phyloP scores from a whole-genome alignment of 192 early-diverging fungal genomes.

The Powellomyces hirtus region DNA sequence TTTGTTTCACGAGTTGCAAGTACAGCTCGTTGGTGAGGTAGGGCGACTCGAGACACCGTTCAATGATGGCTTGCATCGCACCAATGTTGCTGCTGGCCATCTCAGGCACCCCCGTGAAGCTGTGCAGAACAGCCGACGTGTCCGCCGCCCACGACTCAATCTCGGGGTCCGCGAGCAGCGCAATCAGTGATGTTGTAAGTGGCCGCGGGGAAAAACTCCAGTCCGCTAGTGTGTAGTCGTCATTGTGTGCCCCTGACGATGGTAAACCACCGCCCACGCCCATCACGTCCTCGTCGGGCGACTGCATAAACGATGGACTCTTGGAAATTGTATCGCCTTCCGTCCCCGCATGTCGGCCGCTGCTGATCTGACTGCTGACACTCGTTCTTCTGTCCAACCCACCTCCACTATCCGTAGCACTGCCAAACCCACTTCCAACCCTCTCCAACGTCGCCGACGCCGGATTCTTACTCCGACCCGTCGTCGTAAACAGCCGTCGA shows the following conservation, averaged over 20 bases:
- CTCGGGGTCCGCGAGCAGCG: slow-evolving; percentile 18
- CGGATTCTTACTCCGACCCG: neutral
- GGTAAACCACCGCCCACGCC: no score
- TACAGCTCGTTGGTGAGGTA: slow-evolving; percentile 43
- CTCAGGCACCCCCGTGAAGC: slow-evolving; percentile 7
- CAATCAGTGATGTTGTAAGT: slow-evolving; percentile 32
- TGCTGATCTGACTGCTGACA: no score
- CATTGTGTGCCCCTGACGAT: neutral
- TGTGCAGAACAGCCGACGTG: slow-evolving; percentile 6
- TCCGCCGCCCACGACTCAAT: slow-evolving; percentile 37
- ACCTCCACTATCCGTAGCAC: no score
- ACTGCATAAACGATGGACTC: no score
- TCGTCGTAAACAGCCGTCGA: slow-evolving; percentile 17
- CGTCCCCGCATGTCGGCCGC: no score
- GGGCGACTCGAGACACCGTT: slow-evolving; percentile 33
- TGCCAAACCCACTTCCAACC: no score
- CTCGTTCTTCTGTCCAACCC: no score
- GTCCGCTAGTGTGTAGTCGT: slow-evolving; percentile 23
- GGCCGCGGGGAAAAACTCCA: slow-evolving; percentile 27
- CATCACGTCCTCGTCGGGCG: no score
- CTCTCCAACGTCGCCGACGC: neutral
- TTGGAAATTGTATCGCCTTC: no score
- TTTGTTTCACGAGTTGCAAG: slow-evolving; percentile 47
- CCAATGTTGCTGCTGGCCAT: neutral
- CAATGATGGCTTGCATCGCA: slow-evolving; percentile 31